A percentile compares a stretch with the other conserved stretches of the same genome.
These are phyloP conservation scores for Trichoderma semiorbis DNA, from an alignment of 2,329 filamentous ascomycete genomes.

Conservation along the genomic window DNA sequence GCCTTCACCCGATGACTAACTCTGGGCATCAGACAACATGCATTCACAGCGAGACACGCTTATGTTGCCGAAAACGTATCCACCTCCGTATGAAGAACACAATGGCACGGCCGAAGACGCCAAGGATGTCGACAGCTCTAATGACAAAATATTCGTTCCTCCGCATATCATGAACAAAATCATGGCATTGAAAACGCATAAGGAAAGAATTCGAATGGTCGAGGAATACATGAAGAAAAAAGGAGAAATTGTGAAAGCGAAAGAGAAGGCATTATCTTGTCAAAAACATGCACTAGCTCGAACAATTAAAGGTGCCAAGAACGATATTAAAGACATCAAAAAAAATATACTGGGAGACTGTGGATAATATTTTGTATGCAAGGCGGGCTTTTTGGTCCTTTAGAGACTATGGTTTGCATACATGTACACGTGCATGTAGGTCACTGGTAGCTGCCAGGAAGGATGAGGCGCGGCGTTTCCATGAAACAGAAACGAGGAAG, in stretches of 20 bases:
- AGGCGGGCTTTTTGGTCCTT: neutral
- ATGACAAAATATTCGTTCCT: neutral
- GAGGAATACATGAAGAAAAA: neutral
- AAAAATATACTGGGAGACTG: neutral
- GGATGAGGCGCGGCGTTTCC: neutral
- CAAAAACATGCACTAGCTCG: neutral
- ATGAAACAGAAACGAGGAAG: neutral
- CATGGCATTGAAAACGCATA: neutral
- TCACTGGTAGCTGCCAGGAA: neutral
- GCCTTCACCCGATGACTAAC: neutral
- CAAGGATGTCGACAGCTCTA: neutral
- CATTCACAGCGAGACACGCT: neutral
- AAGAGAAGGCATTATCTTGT: neutral
- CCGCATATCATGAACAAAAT: neutral
- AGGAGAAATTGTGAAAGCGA: neutral
- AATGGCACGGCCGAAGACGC: neutral
- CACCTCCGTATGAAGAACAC: neutral
- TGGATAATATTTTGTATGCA: neutral
- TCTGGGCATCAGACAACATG: neutral
- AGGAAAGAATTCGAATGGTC: neutral
- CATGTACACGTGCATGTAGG: accelerated
- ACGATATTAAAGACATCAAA: neutral
- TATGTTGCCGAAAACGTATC: neutral
- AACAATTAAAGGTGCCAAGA: neutral
- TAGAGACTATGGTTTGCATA: too few species aligned